These are phyloP conservation scores for Puccinia coronata DNA, from an alignment of 1,284 basidiomycete species.

Conservation along the genomic window DNA sequence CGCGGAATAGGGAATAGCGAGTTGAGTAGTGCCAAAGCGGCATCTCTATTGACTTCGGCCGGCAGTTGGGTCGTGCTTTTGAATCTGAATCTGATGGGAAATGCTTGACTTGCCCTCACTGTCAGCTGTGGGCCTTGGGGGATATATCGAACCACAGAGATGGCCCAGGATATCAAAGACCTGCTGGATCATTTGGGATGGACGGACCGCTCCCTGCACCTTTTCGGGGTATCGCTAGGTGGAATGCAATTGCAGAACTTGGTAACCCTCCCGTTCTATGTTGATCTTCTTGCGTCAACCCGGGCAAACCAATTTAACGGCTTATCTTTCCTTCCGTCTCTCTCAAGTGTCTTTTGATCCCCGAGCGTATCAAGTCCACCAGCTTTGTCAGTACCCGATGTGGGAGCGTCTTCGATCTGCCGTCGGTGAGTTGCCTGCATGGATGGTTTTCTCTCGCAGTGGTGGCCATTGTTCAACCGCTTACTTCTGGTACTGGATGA, in stretches of 20 bases:
- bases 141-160: slow-evolving; percentile 67
- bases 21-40: slow-evolving; percentile 59
- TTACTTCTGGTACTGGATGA: background rate
- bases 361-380: slow-evolving; percentile 19
- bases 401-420: slow-evolving; percentile 24
- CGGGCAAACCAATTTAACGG: background rate
- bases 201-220: slow-evolving; percentile 67
- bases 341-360: slow-evolving; percentile 6
- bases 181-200: slow-evolving; percentile 74
- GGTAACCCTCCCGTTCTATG: background rate
- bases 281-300: background rate
- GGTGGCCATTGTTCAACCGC: background rate
- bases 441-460: background rate
- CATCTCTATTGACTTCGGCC: background rate
- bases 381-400: slow-evolving; percentile 14
- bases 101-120: slow-evolving; percentile 36
- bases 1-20: slow-evolving; percentile 78
- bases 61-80: too few relatives aligned
- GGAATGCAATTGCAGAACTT: slow-evolving; percentile 71
- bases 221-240: slow-evolving; percentile 79
- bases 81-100: background rate
- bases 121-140: slow-evolving; percentile 51
- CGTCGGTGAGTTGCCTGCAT: background rate
- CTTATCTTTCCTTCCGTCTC: slow-evolving; percentile 53
- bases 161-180: slow-evolving; percentile 74